Percentiles rank a stretch among this genome's conserved stretches.
phyloP scores from a whole-genome alignment of 83 land plant species.

The Larix sibirica region DNA sequence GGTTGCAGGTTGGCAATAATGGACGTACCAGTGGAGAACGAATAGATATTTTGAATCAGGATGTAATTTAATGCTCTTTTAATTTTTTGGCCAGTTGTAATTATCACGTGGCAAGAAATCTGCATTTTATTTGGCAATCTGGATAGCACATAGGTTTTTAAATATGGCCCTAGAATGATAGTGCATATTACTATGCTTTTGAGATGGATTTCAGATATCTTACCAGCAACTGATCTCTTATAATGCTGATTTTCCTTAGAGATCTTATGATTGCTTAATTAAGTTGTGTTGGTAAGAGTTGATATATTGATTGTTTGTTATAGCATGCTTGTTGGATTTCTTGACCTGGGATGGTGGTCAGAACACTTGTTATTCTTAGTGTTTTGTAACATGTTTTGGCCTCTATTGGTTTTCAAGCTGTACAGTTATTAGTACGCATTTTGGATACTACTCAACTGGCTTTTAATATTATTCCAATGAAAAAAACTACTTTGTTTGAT shows the following conservation, averaged over 20 bases:
- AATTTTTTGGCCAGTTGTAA: not conserved
- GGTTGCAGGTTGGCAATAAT: not conserved
- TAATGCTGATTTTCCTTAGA: not conserved
- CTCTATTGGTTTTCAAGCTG: too few species aligned
- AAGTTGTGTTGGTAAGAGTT: too few species aligned
- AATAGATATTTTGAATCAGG: not conserved
- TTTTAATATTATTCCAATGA: too few species aligned
- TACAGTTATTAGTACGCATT: too few species aligned
- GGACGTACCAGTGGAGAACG: not conserved
- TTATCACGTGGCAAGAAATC: not conserved
- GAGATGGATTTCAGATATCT: not conserved
- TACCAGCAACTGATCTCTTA: not conserved
- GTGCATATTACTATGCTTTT: not conserved
- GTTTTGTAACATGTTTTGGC: too few species aligned
- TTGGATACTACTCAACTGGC: too few species aligned
- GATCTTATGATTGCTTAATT: too few species aligned
- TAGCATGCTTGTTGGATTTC: too few species aligned
- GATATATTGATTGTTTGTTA: too few species aligned
- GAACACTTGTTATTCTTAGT: too few species aligned
- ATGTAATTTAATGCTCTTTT: not conserved
- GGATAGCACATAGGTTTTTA: not conserved
- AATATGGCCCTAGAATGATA: not conserved
- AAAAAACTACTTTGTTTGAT: too few species aligned
- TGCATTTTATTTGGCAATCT: not conserved
- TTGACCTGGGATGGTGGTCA: too few species aligned